Base-by-base conservation (phyloP, 1,284 basidiomycete species). In the Ganoderma resinaceum region DNA sequence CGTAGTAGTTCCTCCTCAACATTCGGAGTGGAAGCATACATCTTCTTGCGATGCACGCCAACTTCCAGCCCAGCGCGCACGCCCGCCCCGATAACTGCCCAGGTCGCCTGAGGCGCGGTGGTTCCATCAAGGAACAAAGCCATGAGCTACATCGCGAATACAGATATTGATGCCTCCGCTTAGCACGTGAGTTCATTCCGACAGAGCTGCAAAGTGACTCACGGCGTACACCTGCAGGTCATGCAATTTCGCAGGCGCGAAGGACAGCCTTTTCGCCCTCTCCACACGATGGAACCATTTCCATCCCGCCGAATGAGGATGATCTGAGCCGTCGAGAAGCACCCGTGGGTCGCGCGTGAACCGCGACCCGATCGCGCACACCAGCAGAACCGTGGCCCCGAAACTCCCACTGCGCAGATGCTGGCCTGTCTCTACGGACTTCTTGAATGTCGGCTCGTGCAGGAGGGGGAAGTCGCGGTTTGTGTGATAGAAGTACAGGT, bases 361-460 rank as follows among this genome's bases (percentile, higher is more conserved):
- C 23, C 91, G 86, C 0, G 92, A 82, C 0, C 89, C 95, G 62
- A 89, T 82, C 0, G 95, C 93, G 76, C 93, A 95, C 0, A 95
- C 87, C 37, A 94, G 81, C 38, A 95, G 79, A 52, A 93, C 85
- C 1, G 90, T 87, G 14, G 86, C 86, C 7, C 87, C 91, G 77
- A 95, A 95, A 5, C 86, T 81, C 1, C 82, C 65, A 73, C 93
- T 87, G 5, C 78, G 83, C 18, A 82, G 78, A 76, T 95, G 90
- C n/a, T 90, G 76, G 1, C 86, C 84, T 11, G 87, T 83, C 16
- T 77, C 77, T 46, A 93, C 79, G 46, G 85, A 81, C 14, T 80
- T 78, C 66, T 92, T 86, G 73, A 97, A 95, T n/a, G 88, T 89
- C 1, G 89, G 89, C 0, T 89, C 87, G 76, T 97, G 95, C 1